Evolutionary conservation across 768 basidiomycete genomes (phyloP), one percentile per base, ranked within the genome.

Genomic region (Mycena rebaudengoi): DNA sequence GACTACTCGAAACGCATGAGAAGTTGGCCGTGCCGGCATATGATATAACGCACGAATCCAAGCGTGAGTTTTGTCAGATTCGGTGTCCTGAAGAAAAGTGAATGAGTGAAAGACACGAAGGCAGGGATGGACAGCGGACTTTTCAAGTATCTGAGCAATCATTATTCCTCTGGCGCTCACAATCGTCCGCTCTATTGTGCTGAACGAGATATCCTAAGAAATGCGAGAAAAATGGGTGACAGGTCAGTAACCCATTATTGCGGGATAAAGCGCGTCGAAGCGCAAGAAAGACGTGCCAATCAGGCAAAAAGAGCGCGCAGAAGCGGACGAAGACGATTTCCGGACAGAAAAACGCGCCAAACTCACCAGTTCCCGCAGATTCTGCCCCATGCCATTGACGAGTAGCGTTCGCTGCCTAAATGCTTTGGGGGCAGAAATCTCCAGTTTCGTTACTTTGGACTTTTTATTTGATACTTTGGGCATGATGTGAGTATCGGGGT

Each of bases 341-440:
- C 32, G 16, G 11, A 3, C 49, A 21, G 4, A 32, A 58, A 26
- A 58, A 21, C 45, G 45, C 41, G 45, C 49, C 56, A 30, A 40
- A 33, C 35, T 45, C 56, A 58, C 56, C 56, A 60, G 13, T 20
- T 60, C 39, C 21, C 30, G 48, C 16, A 60, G 37, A 14, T 60
- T 43, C 3, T 30, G 39, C 7, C 56, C 44, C n/a, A n/a, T n/a
- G n/a, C n/a, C n/a, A n/a, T n/a, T n/a, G n/a, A n/a, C n/a, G n/a
- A n/a, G n/a, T n/a, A n/a, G n/a, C n/a, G n/a, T n/a, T n/a, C n/a
- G n/a, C n/a, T n/a, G n/a, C n/a, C n/a, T n/a, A n/a, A n/a, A n/a
- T n/a, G n/a, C n/a, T n/a, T n/a, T n/a, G n/a, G n/a, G n/a, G n/a
- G n/a, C n/a, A n/a, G n/a, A n/a, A n/a, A n/a, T n/a, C n/a, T n/a